These are phyloP conservation scores for Cystobasidiaceae sp. DNA, from an alignment of 1,284 basidiomycete species.

Conservation along the genomic window DNA sequence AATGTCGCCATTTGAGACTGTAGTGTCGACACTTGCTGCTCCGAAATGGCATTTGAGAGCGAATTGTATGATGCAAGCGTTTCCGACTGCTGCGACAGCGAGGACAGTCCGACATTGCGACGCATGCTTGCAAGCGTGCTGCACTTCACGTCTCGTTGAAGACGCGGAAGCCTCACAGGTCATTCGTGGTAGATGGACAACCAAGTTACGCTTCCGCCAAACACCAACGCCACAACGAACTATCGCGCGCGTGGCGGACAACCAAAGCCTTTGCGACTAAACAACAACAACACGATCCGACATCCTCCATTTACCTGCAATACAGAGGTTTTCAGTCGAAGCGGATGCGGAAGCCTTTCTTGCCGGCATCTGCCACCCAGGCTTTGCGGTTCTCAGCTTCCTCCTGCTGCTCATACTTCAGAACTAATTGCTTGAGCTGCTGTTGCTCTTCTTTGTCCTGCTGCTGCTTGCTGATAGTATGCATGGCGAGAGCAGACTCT, in stretches of 20 bases:
- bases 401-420: constrained; percentile 49
- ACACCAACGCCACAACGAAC: too few species aligned
- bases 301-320: too few species aligned
- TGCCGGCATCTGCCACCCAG: constrained; percentile 7
- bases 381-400: constrained; percentile 8
- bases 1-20: constrained; percentile 79
- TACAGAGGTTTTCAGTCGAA: too few species aligned
- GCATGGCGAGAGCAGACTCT: constrained; percentile 76
- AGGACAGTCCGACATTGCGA: constrained; percentile 52
- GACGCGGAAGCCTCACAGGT: too few species aligned
- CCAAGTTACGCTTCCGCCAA: too few species aligned
- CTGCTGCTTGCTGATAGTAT: constrained; percentile 80
- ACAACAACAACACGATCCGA: too few species aligned
- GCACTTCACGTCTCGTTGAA: too few species aligned
- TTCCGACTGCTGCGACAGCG: constrained; percentile 49
- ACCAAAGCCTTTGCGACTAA: too few species aligned
- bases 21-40: constrained; percentile 69
- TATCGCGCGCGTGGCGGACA: too few species aligned
- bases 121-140: constrained; percentile 51
- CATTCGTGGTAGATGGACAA: too few species aligned
- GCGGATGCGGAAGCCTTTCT: constrained; percentile 14
- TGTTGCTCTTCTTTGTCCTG: constrained; percentile 92
- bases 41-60: constrained; percentile 72
- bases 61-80: constrained; percentile 59
- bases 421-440: constrained; percentile 83